Conservation (phyloP, 495 filamentous ascomycete genomes). For the Hypomontagnella submonticulosa region DNA sequence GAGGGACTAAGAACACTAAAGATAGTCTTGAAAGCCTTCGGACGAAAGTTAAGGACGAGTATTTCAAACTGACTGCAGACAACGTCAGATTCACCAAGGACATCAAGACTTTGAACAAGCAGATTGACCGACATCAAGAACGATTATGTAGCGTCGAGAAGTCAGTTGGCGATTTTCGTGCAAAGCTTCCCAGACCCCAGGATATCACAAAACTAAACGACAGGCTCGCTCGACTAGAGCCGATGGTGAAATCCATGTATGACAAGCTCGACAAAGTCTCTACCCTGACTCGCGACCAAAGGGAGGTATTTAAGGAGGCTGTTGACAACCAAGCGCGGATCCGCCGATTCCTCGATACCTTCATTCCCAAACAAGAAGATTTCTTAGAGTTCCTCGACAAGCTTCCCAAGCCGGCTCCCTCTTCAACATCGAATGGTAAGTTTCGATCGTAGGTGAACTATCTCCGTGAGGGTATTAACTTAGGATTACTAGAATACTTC, state of each 20-base stretch:
- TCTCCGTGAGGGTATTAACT: conserved; percentile 1
- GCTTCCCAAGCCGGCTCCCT: conserved; percentile 12
- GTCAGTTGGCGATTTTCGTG: conserved; percentile 4
- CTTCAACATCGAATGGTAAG: conserved; percentile 17
- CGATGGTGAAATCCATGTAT: conserved; percentile 31
- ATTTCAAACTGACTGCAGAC: conserved; percentile 32
- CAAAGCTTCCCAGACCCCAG: conserved; percentile 13
- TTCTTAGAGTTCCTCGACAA: conserved; percentile 36
- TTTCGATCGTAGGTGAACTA: neutral
- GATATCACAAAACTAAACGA: conserved; percentile 28
- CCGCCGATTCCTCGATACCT: conserved; percentile 25
- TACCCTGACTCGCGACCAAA: conserved; percentile 11
- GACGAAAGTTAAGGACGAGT: conserved; percentile 34
- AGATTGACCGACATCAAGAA: conserved; percentile 22
- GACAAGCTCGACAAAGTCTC: conserved; percentile 28
- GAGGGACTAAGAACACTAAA: conserved; percentile 16
- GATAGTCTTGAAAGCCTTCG: conserved; percentile 30
- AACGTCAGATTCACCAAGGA: conserved; percentile 37
- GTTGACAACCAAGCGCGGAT: conserved; percentile 6
- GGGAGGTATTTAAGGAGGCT: conserved; percentile 16
- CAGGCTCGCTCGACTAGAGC: conserved; percentile 27
- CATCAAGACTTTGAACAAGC: conserved; percentile 30
- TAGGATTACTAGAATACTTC: conserved; percentile 1
- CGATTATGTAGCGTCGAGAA: conserved; percentile 19
- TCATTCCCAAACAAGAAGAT: conserved; percentile 30